A percentile compares a stretch with the other conserved stretches of the same genome.
Evolutionary conservation across 2,329 filamentous ascomycete genomes (phyloP).

Genomic region (Ophiocordyceps camponoti-leonardi): DNA sequence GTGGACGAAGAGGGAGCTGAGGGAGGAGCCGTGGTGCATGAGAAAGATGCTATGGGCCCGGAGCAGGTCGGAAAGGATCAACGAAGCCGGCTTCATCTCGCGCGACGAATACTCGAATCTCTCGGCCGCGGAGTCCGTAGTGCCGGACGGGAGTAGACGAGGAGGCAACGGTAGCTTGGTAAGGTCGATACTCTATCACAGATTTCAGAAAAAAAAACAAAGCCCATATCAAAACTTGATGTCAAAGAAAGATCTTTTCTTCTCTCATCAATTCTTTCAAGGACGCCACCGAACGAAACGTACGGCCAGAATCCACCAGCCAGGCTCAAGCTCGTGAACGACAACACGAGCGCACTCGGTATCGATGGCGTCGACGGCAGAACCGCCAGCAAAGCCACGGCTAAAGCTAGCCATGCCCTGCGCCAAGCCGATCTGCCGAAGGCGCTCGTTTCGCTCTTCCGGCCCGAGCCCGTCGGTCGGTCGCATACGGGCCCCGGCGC

Average conservation of each 20-base stretch:
- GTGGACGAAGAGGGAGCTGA: slow-evolving; percentile 51
- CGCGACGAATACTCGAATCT: slow-evolving; percentile 69
- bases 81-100: slow-evolving; percentile 67
- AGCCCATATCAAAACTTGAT: not conserved
- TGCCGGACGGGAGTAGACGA: slow-evolving; percentile 22
- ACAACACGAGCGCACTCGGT: slow-evolving; percentile 79
- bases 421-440: slow-evolving; percentile 86
- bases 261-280: too few relatives aligned
- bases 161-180: slow-evolving; percentile 52
- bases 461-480: slow-evolving; percentile 28
- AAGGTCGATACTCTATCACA: slow-evolving; percentile 43
- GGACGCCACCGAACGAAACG: slow-evolving; percentile 15
- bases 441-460: slow-evolving; percentile 65
- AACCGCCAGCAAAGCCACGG: slow-evolving; percentile 65
- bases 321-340: slow-evolving; percentile 69
- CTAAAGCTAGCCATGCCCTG: slow-evolving; percentile 95
- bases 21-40: slow-evolving; percentile 66
- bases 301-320: slow-evolving; percentile 94
- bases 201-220: too few relatives aligned
- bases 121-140: slow-evolving; percentile 20
- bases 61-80: slow-evolving; percentile 65
- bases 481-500: too few relatives aligned
- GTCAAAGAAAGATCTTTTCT: too few relatives aligned
- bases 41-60: slow-evolving; percentile 74
- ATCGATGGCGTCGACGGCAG: slow-evolving; percentile 69